Evolutionary conservation across 2,329 filamentous ascomycete genomes (phyloP), one percentile per base, ranked within the genome.

Genomic region (Fusarium xylarioides): DNA sequence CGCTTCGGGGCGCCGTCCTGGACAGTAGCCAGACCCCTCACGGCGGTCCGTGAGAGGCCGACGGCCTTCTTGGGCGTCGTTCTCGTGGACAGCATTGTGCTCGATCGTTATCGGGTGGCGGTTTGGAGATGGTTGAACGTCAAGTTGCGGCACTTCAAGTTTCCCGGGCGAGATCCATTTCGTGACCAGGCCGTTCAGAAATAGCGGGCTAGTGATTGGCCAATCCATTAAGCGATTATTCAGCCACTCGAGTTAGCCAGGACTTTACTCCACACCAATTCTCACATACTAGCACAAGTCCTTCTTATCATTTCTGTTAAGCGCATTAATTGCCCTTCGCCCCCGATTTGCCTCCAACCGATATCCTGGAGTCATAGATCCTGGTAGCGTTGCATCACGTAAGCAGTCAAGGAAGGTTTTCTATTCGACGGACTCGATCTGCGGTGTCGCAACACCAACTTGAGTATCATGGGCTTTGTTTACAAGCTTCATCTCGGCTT

Each of bases 11-110:
- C 85, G 78, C 87, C 88, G 83, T 95, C 93, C 82, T 93, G 91
- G 77, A 95, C 92, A 70, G 93, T 94, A 79, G 93, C 93, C 85
- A 98, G 92, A 77, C 89, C 88, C 82, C 95, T 91, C 76, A 85
- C 83, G 79, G 83, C 80, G 74, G 83, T 82, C 78, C 82, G 81
- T 78, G 85, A 84, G 78, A 83, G 80, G 73, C 73, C 80, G 73
- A 80, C 81, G 70, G 79, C 81, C 79, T 80, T 80, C 68, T 75
- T 80, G 57, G 82, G 80, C 77, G 82, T 81, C 78, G 82, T 79
- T 82, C 81, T 82, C 76, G 82, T 82, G 74, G 85, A 83, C 80
- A 86, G 82, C 84, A 85, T 85, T 76, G 77, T 81, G 78, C 78
- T 75, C 74, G 77, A 79, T 77, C 74, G 77, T 79, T 77, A 75